Conservation (phyloP, 2,329 filamentous ascomycete species). For the Fusarium miscanthi region DNA sequence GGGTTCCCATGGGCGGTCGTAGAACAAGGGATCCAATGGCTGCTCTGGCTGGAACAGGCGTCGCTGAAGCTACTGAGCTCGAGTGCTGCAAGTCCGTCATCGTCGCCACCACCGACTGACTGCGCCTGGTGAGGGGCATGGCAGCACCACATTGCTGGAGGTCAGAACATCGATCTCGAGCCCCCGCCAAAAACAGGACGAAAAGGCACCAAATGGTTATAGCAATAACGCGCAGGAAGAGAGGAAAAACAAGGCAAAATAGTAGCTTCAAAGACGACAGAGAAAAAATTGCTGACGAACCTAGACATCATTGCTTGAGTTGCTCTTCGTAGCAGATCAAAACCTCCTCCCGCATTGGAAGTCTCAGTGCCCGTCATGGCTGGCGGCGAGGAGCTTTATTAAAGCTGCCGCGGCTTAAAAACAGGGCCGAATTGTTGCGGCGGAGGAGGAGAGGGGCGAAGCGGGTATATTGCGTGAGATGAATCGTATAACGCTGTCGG, state of each 20-base stretch:
- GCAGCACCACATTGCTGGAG: conserved; percentile 23
- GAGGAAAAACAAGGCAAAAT: conserved; percentile 5
- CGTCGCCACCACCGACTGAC: conserved; percentile 22
- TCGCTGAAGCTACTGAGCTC: conserved; percentile 30
- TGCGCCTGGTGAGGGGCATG: conserved; percentile 24
- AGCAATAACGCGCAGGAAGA: conserved; percentile 13
- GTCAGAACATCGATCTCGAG: conserved; percentile 17
- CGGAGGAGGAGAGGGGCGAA: conserved; percentile 37
- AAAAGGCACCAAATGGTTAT: conserved; percentile 27
- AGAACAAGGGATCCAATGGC: conserved; percentile 22
- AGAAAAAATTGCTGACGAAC: conserved; percentile 56
- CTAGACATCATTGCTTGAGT: conserved; percentile 74
- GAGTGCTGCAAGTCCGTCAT: conserved; percentile 36
- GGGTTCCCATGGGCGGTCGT: conserved; percentile 36
- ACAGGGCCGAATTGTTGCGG: conserved; percentile 36
- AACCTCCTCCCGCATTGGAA: conserved; percentile 59
- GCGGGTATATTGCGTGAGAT: conserved; percentile 2
- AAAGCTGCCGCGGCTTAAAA: conserved; percentile 41
- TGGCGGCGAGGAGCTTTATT: conserved; percentile 48
- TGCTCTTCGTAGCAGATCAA: conserved; percentile 68
- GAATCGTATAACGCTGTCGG: conserved; percentile 35
- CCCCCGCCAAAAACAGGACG: background rate
- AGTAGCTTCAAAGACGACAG: conserved; percentile 33
- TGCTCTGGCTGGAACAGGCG: conserved; percentile 41
- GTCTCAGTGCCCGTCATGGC: conserved; percentile 64